Evolutionary conservation across 2,329 filamentous ascomycete genomes (phyloP).

Genomic region (Xylariaceae sp.): DNA sequence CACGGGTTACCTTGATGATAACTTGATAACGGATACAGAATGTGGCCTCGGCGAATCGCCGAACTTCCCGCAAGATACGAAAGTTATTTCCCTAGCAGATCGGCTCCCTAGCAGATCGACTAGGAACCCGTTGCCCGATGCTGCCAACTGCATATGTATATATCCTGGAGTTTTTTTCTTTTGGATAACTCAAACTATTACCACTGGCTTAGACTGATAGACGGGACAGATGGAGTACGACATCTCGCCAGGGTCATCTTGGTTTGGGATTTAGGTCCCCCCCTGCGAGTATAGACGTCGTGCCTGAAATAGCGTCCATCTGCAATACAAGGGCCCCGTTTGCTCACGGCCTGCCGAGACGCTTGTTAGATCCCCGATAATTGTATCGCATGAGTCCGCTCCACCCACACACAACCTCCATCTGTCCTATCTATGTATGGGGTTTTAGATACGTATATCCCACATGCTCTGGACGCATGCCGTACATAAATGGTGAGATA

Average conservation of each 20-base stretch:
- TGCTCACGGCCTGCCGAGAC: slow-evolving; percentile 12
- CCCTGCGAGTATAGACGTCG: not conserved
- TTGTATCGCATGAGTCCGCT: slow-evolving; percentile 16
- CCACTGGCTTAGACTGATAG: not conserved
- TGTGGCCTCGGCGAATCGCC: slow-evolving; percentile 22
- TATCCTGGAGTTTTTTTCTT: not conserved
- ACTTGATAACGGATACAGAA: slow-evolving; percentile 14
- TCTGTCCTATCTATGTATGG: slow-evolving; percentile 25
- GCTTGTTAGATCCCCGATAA: slow-evolving; percentile 19
- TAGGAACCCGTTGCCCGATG: slow-evolving; percentile 3
- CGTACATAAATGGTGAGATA: slow-evolving; percentile 24
- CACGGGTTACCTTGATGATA: slow-evolving; percentile 13
- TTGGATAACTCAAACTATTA: not conserved
- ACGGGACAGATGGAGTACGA: not conserved
- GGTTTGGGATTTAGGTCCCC: not conserved
- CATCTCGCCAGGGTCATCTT: not conserved
- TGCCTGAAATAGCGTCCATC: not conserved
- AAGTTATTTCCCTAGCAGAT: slow-evolving; percentile 4
- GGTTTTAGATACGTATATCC: slow-evolving; percentile 29
- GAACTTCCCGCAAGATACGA: slow-evolving; percentile 8
- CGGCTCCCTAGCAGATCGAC: slow-evolving; percentile 9
- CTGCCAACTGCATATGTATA: slow-evolving; percentile 8
- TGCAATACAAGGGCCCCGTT: not conserved
- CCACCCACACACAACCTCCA: slow-evolving; percentile 23
- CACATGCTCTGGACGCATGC: slow-evolving; percentile 24